phyloP scores from a whole-genome alignment of 225 moss, liverwort and hornwort species.

The Polytrichum commune region DNA sequence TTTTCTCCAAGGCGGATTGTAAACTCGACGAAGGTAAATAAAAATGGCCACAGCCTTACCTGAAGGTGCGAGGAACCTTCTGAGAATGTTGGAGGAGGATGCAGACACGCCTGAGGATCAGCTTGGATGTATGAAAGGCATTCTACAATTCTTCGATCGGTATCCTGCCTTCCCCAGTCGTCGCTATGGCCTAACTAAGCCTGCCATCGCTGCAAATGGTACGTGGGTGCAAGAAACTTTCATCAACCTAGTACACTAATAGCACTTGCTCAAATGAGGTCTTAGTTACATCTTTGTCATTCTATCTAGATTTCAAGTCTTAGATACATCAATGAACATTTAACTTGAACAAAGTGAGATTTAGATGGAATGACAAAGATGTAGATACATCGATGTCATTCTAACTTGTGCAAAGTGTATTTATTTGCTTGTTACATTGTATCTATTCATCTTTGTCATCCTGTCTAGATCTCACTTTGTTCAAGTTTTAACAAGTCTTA shows the following conservation, averaged over 20 bases:
- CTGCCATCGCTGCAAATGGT: conserved; percentile 6
- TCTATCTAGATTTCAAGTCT: neutral
- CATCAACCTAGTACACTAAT: neutral
- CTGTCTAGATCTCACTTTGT: neutral
- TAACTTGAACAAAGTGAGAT: neutral
- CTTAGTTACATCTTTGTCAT: neutral
- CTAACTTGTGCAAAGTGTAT: no score
- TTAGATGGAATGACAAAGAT: neutral
- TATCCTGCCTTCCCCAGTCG: conserved; percentile 8
- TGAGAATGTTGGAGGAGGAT: conserved; percentile 6
- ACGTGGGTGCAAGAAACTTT: neutral
- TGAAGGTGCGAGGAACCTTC: neutral
- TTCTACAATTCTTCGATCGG: conserved; percentile 12
- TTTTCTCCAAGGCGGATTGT: no score
- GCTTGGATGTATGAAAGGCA: conserved; percentile 13
- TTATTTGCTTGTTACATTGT: no score
- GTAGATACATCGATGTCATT: no score
- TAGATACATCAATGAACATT: neutral
- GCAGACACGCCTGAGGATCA: conserved; percentile 1
- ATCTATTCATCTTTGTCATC: neutral
- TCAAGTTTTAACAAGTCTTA: neutral
- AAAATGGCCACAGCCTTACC: conserved; percentile 1
- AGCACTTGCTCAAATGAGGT: neutral
- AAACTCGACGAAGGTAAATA: neutral
- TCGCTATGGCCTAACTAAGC: conserved; percentile 7